Evolutionary conservation across 176 grass and related monocot species (phyloP).

Genomic region (Eremochloa ophiuroides): DNA sequence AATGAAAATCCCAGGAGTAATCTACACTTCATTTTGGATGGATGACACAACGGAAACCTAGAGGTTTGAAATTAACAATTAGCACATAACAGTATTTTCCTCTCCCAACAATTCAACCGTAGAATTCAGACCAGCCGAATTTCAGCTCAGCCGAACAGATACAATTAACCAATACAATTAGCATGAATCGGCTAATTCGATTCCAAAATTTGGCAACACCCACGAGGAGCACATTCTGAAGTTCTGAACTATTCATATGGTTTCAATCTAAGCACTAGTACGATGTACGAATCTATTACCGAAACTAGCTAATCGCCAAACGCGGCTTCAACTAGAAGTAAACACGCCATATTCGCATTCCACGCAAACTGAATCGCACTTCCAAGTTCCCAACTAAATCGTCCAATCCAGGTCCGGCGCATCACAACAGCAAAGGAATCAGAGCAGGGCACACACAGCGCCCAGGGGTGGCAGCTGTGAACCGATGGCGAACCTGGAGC

Average conservation of each 20-base stretch:
- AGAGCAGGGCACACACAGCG: neutral
- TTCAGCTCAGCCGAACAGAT: no score
- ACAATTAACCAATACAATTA: neutral
- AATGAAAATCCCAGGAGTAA: neutral
- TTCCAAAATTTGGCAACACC: neutral
- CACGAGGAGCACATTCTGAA: neutral
- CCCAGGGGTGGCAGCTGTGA: no score
- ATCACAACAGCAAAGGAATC: neutral
- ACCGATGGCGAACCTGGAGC: conserved; percentile 44
- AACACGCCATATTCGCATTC: neutral
- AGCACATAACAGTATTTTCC: no score
- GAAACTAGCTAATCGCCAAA: neutral
- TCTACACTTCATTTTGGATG: no score
- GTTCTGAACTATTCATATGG: no score
- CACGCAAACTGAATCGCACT: neutral
- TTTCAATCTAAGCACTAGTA: neutral
- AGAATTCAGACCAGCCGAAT: no score
- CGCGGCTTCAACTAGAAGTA: neutral
- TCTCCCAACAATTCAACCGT: no score
- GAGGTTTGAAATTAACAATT: no score
- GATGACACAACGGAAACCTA: no score
- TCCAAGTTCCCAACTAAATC: neutral
- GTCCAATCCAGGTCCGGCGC: neutral
- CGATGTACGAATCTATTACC: neutral
- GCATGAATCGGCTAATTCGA: neutral